These are phyloP conservation scores for Gaultheria prostrata DNA, from an alignment of 148 eudicot species.

Conservation along the genomic window DNA sequence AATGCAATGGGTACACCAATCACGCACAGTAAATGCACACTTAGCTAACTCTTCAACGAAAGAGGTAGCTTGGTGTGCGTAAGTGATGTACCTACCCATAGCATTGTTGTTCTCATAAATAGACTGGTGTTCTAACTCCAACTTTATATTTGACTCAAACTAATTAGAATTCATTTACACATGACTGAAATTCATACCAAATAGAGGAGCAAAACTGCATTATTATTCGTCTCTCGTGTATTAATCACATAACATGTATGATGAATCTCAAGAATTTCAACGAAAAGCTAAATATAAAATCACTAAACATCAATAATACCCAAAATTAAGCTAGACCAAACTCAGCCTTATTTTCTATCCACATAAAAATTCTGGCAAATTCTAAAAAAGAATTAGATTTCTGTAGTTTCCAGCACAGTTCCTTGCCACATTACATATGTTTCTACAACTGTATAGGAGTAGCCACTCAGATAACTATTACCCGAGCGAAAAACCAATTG, in stretches of 20 bases:
- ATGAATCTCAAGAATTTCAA: not conserved
- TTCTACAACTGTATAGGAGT: not conserved
- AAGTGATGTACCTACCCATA: no score
- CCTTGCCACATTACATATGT: not conserved
- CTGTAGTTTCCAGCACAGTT: not conserved
- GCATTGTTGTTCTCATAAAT: no score
- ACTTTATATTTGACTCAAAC: no score
- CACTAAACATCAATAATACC: not conserved
- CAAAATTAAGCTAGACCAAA: no score
- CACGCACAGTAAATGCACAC: no score
- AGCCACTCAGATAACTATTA: not conserved
- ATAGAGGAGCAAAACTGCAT: no score
- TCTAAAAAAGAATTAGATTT: not conserved
- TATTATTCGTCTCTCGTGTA: not conserved
- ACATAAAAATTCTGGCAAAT: not conserved
- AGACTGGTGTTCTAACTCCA: no score
- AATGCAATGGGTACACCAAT: no score
- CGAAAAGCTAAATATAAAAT: not conserved
- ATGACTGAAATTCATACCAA: no score
- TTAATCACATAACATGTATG: not conserved
- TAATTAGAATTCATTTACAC: no score
- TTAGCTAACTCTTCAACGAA: no score
- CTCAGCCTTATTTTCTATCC: not conserved
- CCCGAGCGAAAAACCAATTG: not conserved
- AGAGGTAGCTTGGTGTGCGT: no score